phyloP scores from a whole-genome alignment of 768 basidiomycete species.

The Mycena olivaceomarginata region DNA sequence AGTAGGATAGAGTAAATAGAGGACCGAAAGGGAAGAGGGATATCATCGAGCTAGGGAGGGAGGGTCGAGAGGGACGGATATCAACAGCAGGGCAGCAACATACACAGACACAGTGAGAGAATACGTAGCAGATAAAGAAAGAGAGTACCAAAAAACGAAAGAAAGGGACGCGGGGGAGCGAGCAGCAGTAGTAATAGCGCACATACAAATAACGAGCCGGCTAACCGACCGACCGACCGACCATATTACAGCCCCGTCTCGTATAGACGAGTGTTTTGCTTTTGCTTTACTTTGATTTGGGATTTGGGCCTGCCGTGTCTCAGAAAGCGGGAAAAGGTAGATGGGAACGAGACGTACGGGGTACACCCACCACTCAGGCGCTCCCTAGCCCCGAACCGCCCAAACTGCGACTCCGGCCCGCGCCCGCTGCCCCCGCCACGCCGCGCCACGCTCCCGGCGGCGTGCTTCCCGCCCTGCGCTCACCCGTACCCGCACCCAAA shows the following conservation, averaged over 20 bases:
- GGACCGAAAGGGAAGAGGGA: too few species aligned
- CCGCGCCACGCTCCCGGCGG: conserved; percentile 40
- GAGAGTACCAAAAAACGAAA: background rate
- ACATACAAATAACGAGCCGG: background rate
- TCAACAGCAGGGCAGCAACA: background rate
- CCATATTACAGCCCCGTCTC: background rate
- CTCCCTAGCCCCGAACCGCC: conserved; percentile 24
- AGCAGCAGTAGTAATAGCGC: background rate
- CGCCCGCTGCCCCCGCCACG: background rate
- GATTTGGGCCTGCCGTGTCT: too few species aligned
- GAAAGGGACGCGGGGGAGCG: background rate
- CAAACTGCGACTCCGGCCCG: conserved; percentile 29
- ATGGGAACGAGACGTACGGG: too few species aligned
- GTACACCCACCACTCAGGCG: background rate
- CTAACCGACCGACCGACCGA: background rate
- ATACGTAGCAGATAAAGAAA: conserved; percentile 3
- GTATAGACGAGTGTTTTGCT: too few species aligned
- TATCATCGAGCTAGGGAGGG: too few species aligned
- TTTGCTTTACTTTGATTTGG: too few species aligned
- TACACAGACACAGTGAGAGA: background rate
- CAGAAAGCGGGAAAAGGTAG: too few species aligned
- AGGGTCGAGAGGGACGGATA: too few species aligned
- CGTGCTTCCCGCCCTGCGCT: conserved; percentile 33
- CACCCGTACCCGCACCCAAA: background rate
- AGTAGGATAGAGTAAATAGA: too few species aligned